Evolutionary conservation across 2,329 filamentous ascomycete genomes (phyloP), one percentile per base, ranked within the genome.

Genomic region (Phyllosticta capitalensis): DNA sequence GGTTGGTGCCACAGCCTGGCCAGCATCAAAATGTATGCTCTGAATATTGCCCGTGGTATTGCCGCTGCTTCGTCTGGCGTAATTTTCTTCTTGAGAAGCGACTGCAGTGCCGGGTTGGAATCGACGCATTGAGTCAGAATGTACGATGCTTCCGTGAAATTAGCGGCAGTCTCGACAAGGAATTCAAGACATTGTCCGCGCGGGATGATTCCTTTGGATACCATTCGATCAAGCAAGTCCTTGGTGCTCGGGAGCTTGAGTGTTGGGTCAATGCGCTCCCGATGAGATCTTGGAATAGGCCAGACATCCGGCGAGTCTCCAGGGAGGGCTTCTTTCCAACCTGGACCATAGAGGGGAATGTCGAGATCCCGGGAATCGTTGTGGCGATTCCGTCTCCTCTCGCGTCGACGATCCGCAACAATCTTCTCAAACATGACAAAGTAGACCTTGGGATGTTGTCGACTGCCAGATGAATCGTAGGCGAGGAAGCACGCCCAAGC

Each of bases 191-290:
- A 82, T 49, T 74, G 69, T 1, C 76, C 77, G 3, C 72, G 67
- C 0, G 84, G 81, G 6, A 68, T 71, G 20, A 86, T 67, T 0
- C 78, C 76, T 1, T 75, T 73, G 1, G 67, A 67, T 12, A 74
- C 67, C 83, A 91, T 88, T 50, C 78, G 74, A 10, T 76, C 67
- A 61, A 86, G 87, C 3, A 92, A 75, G 55, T 81, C 75, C 4
- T 78, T 71, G 10, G 84, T 72, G 1, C 76, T 79, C 1, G 88
- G 88, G 1, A 87, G 83, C 14, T 78, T 74, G 51, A 84, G 74
- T n/a, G 83, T 78, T 48, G 83, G 79, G 64, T 82, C 83, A 60
- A 88, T 87, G 58, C 85, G 82, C n/a, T 85, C 80, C 61, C 87
- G 66, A 78, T 79, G 69, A 79, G 88, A 70, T 59, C 82, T 78